These are phyloP conservation scores for Mycena filopes DNA, from an alignment of 768 basidiomycete genomes.

Conservation along the genomic window DNA sequence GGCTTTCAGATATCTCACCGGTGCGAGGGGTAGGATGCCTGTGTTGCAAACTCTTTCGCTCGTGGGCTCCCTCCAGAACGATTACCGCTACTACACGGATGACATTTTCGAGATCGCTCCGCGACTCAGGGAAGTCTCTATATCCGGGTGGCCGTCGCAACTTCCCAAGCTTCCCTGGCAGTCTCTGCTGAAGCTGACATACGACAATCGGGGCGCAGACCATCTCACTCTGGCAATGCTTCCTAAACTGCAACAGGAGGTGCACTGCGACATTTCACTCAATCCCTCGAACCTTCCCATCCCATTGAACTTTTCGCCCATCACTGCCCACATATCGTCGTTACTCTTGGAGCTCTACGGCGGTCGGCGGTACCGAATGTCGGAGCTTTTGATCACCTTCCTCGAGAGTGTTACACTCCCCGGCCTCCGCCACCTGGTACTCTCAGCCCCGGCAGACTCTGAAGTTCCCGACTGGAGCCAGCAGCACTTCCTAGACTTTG, in stretches of 20 bases:
- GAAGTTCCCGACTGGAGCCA: neutral
- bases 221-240: too few species aligned
- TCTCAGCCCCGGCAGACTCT: neutral
- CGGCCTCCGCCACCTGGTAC: neutral
- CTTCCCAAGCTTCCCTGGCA: constrained; percentile 1
- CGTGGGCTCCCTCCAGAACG: neutral
- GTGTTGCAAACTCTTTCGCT: neutral
- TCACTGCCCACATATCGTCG: too few species aligned
- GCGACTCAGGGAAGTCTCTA: neutral
- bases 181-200: neutral
- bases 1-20: neutral
- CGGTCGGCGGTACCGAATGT: too few species aligned
- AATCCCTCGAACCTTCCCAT: too few species aligned
- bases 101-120: constrained; percentile 15
- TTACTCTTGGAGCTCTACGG: too few species aligned
- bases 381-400: neutral
- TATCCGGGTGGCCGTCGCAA: neutral
- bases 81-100: too few species aligned
- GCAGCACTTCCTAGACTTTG: neutral
- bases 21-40: constrained; percentile 1
- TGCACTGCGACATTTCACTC: too few species aligned
- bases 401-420: neutral
- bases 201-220: neutral
- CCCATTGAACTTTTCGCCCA: too few species aligned
- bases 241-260: too few species aligned